phyloP scores from a whole-genome alignment of 2,329 filamentous ascomycete genomes.

The Pseudogymnoascus pannorum region DNA sequence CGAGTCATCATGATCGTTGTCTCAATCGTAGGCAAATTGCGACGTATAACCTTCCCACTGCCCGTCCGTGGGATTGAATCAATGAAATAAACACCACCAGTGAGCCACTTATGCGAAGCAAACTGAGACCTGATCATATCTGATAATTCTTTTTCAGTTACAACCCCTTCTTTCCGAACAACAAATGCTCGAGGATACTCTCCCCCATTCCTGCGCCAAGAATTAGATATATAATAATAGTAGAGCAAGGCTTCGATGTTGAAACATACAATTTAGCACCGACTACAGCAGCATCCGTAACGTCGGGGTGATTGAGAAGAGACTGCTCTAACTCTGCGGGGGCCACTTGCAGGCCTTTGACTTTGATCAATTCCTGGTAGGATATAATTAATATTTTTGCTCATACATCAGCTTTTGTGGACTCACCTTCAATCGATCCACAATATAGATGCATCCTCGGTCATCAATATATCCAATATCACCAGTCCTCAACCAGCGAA shows the following conservation, averaged over 20 bases:
- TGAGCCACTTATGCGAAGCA: conserved; percentile 56
- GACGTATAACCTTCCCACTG: conserved; percentile 40
- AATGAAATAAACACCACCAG: conserved; percentile 60
- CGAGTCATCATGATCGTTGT: background rate
- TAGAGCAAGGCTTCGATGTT: conserved; percentile 23
- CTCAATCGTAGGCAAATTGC: background rate
- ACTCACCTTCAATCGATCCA: conserved; percentile 54
- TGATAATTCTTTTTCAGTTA: background rate
- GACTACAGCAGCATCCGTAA: conserved; percentile 53
- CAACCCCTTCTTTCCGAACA: conserved; percentile 37
- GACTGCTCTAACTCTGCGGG: conserved; percentile 34
- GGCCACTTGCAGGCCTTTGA: conserved; percentile 34
- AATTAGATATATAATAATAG: background rate
- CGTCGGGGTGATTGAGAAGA: conserved; percentile 21
- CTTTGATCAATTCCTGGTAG: conserved; percentile 38
- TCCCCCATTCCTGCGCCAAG: conserved; percentile 33
- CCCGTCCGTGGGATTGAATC: conserved; percentile 63
- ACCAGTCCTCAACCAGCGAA: conserved; percentile 59
- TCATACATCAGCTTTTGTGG: background rate
- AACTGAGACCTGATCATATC: background rate
- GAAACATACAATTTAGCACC: conserved; percentile 33
- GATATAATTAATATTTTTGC: background rate
- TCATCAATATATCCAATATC: conserved; percentile 55
- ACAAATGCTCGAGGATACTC: conserved; percentile 53
- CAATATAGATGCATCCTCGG: conserved; percentile 53